Percentiles rank a stretch among this genome's conserved stretches.
These are phyloP conservation scores for Aspergillus jensenii DNA, from an alignment of 2,329 filamentous ascomycete species.

Conservation along the genomic window DNA sequence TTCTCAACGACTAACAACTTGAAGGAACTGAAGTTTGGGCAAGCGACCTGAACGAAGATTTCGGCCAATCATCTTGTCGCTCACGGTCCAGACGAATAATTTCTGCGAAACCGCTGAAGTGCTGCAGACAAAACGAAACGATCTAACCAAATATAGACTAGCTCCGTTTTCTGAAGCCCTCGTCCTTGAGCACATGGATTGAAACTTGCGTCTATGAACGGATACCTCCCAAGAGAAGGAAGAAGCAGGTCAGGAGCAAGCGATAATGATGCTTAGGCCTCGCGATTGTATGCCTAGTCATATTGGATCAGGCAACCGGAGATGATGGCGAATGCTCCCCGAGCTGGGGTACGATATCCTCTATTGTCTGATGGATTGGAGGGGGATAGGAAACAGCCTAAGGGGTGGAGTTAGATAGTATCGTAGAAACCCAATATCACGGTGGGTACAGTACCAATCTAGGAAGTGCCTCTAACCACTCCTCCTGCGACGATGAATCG, in stretches of 20 bases:
- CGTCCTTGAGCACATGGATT: neutral
- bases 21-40: neutral
- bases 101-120: too few species aligned
- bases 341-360: too few species aligned
- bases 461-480: neutral
- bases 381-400: neutral
- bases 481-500: conserved; percentile 5
- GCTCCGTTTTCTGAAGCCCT: neutral
- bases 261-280: too few species aligned
- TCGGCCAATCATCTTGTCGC: too few species aligned
- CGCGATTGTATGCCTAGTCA: too few species aligned
- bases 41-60: too few species aligned
- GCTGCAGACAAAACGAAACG: too few species aligned
- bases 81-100: too few species aligned
- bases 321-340: too few species aligned
- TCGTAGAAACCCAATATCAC: neutral
- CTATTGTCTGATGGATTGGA: neutral
- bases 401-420: neutral
- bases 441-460: neutral
- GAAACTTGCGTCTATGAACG: neutral
- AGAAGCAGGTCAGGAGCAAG: neutral
- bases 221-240: neutral
- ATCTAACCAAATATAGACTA: neutral
- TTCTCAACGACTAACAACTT: neutral
- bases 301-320: too few species aligned